A percentile compares a stretch with the other conserved stretches of the same genome.
These are phyloP conservation scores for Blastobotrys americana DNA, from an alignment of 805 yeast genomes.

Conservation along the genomic window DNA sequence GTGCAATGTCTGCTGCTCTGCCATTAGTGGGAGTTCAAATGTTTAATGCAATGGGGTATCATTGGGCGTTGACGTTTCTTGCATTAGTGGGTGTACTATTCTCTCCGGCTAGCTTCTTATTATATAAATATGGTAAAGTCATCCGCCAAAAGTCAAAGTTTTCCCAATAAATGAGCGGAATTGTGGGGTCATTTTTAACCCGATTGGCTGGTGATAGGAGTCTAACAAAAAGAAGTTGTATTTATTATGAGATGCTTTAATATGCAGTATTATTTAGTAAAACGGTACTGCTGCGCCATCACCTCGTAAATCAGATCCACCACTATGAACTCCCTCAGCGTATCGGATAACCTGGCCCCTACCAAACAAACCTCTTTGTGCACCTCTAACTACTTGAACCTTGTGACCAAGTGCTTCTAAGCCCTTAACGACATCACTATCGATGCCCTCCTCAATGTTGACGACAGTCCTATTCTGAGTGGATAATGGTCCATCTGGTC, in stretches of 20 bases:
- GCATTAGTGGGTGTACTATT: slow-evolving; percentile 43
- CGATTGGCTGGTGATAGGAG: no score
- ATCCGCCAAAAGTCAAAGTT: slow-evolving; percentile 27
- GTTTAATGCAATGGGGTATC: slow-evolving; percentile 61
- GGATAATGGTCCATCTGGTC: slow-evolving; percentile 59
- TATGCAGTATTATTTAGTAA: no score
- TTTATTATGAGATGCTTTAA: no score
- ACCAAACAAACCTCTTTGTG: slow-evolving; percentile 32
- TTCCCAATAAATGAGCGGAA: slow-evolving; percentile 8
- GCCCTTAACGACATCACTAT: slow-evolving; percentile 38
- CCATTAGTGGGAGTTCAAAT: slow-evolving; percentile 82
- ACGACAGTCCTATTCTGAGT: slow-evolving; percentile 49
- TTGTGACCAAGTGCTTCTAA: slow-evolving; percentile 52
- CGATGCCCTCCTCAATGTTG: slow-evolving; percentile 58
- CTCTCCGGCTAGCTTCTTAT: slow-evolving; percentile 44
- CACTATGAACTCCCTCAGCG: slow-evolving; percentile 44
- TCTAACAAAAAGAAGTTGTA: no score
- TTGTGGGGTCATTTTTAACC: no score
- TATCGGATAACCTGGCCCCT: slow-evolving; percentile 65
- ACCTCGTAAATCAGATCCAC: slow-evolving; percentile 77
- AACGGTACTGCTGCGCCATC: slow-evolving; percentile 68
- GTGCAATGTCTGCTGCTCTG: slow-evolving; percentile 66
- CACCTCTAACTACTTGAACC: slow-evolving; percentile 34
- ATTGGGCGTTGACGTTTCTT: slow-evolving; percentile 62
- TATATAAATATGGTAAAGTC: slow-evolving; percentile 36